Base-by-base conservation (phyloP, 352 stramenopile genomes). In the Globisporangium canariense region DNA sequence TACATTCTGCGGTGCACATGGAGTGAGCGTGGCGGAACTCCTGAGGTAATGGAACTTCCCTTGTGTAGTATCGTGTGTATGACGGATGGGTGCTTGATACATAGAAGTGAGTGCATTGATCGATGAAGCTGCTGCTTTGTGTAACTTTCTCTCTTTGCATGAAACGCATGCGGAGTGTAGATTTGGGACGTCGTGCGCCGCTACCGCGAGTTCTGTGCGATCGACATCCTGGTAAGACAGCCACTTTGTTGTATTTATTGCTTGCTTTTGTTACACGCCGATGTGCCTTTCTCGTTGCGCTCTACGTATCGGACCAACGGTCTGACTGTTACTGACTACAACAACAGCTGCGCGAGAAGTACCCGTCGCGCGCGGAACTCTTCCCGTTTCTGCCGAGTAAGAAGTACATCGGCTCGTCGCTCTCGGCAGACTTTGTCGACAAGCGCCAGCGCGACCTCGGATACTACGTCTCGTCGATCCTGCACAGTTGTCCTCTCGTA, bases 401-500 rank as follows among this genome's bases (percentile, higher is more conserved):
- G 63, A 95, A 93, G 60, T 90, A 93, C 61, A 90, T 95, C 47
- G 86, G 86, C 14, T 93, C 86, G 45, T 95, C 86, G 52, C 69
- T 95, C 10, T 91, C 84, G 51, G 81, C 78, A 3, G 87, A 95
- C 45, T 91, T 95, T 69, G 85, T 95, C 51, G 87, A 95, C 73
- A 93, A 93, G 66, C 83, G 87, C 34, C 87, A 93, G 69, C 87
- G 87, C 40, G 81, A 95, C 20, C 78, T 95, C n/a, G 83, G 83
- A 30, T 89, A 92, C 66, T 95, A 95, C 71, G 81, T 95, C 58
- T 89, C 87, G 54, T 89, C 87, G 14, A 89, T 95, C 62, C 70
- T 95, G n/a, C 81, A 90, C 62, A 86, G 83, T 55, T 91, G 71
- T 45, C 87, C 87, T 2, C 52, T 89, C 70, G 86, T 94, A 9